Evolutionary conservation across 2,329 filamentous ascomycete species (phyloP), one percentile per base, ranked within the genome.

Genomic region (Colletotrichum australisinense): DNA sequence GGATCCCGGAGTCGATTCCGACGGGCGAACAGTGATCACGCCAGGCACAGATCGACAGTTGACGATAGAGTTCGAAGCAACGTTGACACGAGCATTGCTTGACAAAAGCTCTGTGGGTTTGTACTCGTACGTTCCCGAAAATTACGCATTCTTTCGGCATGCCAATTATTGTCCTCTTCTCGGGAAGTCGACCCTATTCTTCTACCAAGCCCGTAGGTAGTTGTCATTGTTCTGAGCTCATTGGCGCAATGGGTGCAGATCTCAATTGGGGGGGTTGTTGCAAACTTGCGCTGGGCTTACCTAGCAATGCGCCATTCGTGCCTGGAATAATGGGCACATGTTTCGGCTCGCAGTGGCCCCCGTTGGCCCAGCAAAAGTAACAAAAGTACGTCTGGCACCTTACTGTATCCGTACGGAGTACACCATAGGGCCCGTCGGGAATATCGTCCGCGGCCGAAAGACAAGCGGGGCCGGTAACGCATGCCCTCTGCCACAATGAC

Each of bases 391-490:
- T n/a, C n/a, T n/a, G n/a, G 38, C 38, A 42, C 38, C 55, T n/a
- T 58, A 42, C 42, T 22, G 42, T 22, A 49, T 49, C 42, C 8
- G 42, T 49, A 49, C 42, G 19, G 16, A n/a, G 16, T 42, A 42
- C 38, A 42, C 38, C 38, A 24, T 19, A n/a, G 24, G 42, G 24
- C 12, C 16, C 19, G 19, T 72, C 42, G 66, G 59, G 67, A 49
- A 35, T 70, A 59, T 53, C n/a, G n/a, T 73, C 55, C 26, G 58
- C 66, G 55, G 66, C 57, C 42, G 55, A 52, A 49, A 11, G 30
- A 60, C 42, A 57, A 69, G 67, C 42, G 70, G 70, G 66, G 55
- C 66, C 60, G 66, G 28, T 42, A n/a, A 26, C 26, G 60, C 55
- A 65, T 26, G 35, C 7, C n/a, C 5, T 26, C 28, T 42, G 38